Base-by-base conservation (phyloP, 108 stramenopile species). In the Cyclotella sp. region DNA sequence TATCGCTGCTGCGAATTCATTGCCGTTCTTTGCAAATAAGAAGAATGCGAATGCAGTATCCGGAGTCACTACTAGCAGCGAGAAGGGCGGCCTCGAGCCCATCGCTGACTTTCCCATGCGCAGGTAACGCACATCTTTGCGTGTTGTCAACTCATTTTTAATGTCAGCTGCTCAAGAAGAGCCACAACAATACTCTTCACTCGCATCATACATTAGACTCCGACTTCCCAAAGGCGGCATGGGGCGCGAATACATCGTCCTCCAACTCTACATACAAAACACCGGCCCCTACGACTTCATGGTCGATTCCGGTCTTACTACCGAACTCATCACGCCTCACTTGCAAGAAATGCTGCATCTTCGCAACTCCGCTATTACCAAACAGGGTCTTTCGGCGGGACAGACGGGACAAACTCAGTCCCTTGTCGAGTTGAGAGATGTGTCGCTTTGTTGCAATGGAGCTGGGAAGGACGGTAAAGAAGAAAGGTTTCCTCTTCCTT, bases 281-380 rank as follows among this genome's bases (percentile, higher is more conserved):
- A 63, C 84, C 53, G 92, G 90, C 8, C 92, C 92, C 7, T 91
- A 69, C 57, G 92, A 93, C 73, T 93, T 93, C 68, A 93, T 93
- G 92, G 84, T 93, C 15, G 92, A 93, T 54, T 77, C 82, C 8
- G 92, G 92, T 18, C 68, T 93, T 52, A 93, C 92, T 28, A 85
- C 89, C 19, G 92, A 93, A 73, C 68, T 93, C 47, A 91, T 93
- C 28, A 93, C 92, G 19, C 92, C 92, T 12, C 92, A 77, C 46
- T 73, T 91, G 30, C 75, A 85, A 53, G 49, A 84, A 63, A 22
- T 76, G 14, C 61, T 89, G 22, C 72, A 85, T 9, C 77, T 91
- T 41, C 41, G 54, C 0, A 68, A 79, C 41, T 46, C 78, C 14
- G 52, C 55, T 22, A 42, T 73, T n/a, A 69, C 65, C 6, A 74